Conservation (phyloP, 345 rosid species). For the Pugionium dolabratum region DNA sequence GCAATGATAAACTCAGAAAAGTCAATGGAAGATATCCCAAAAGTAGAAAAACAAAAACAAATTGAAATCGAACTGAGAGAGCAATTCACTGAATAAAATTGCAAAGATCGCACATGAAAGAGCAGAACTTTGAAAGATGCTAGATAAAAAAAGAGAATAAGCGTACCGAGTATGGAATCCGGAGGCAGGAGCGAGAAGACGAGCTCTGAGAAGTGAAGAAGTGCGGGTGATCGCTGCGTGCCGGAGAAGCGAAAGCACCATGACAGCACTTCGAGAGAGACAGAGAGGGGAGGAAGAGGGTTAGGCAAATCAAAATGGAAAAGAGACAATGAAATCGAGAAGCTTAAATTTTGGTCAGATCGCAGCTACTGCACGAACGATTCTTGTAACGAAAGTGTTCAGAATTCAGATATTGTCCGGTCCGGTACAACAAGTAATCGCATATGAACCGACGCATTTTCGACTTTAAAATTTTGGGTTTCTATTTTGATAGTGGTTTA, state of each 20-base stretch:
- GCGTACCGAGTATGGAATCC: slow-evolving; percentile 59
- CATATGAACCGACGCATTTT: no score
- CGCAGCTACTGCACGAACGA: slow-evolving; percentile 34
- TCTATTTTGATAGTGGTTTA: no score
- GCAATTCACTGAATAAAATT: not conserved
- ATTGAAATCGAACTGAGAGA: not conserved
- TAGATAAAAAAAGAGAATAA: not conserved
- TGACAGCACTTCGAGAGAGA: slow-evolving; percentile 23
- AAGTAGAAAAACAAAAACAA: not conserved
- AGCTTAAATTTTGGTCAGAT: slow-evolving; percentile 32
- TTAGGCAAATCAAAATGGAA: slow-evolving; percentile 18
- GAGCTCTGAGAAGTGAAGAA: slow-evolving; percentile 57
- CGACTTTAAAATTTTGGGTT: no score
- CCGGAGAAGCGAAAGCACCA: slow-evolving; percentile 92
- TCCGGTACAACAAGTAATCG: not conserved
- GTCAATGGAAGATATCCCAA: slow-evolving; percentile 28
- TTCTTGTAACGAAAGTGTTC: slow-evolving; percentile 11
- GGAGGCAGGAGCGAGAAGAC: slow-evolving; percentile 55
- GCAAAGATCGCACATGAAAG: slow-evolving; percentile 7
- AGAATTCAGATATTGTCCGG: slow-evolving; percentile 24
- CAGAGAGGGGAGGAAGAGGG: not conserved
- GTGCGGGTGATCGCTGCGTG: slow-evolving; percentile 61
- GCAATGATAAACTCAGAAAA: slow-evolving; percentile 4
- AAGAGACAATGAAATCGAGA: slow-evolving; percentile 17
- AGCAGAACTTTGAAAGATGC: not conserved